Conservation (phyloP, 2,329 filamentous ascomycete species). For the Chaetothyriales sp. region DNA sequence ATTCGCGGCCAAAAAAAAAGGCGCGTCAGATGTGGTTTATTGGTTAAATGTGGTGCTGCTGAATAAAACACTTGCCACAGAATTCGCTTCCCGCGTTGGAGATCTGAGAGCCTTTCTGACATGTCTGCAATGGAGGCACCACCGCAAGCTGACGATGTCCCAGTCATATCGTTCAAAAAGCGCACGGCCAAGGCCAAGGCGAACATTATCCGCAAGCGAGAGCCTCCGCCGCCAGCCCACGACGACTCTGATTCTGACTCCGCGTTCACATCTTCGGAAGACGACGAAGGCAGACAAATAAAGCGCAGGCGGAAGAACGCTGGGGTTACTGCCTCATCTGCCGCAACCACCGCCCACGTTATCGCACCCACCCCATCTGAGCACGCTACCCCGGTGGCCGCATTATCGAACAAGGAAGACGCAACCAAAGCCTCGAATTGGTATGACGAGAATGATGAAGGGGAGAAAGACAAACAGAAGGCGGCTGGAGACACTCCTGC, state of each 20-base stretch:
- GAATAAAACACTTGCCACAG: no score
- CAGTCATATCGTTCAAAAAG: constrained; percentile 58
- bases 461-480: constrained; percentile 32
- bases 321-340: constrained; percentile 49
- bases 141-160: constrained; percentile 12
- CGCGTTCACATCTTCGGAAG: constrained; percentile 58
- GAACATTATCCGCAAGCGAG: constrained; percentile 64
- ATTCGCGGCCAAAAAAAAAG: no score
- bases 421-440: constrained; percentile 81
- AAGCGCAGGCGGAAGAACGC: constrained; percentile 64
- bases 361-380: constrained; percentile 36
- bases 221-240: constrained; percentile 51
- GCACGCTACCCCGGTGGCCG: constrained; percentile 47
- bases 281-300: constrained; percentile 58
- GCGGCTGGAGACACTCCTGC: constrained; percentile 13
- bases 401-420: constrained; percentile 56
- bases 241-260: constrained; percentile 45
- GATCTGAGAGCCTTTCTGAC: not conserved
- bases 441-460: constrained; percentile 57
- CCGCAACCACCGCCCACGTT: constrained; percentile 23
- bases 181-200: constrained; percentile 60
- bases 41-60: no score
- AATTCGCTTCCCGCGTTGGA: no score
- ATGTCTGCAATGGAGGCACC: constrained; percentile 17
- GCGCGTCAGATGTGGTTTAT: no score